Evolutionary conservation across 768 basidiomycete genomes (phyloP), one percentile per base, ranked within the genome.

Genomic region (Mycena vitilis): DNA sequence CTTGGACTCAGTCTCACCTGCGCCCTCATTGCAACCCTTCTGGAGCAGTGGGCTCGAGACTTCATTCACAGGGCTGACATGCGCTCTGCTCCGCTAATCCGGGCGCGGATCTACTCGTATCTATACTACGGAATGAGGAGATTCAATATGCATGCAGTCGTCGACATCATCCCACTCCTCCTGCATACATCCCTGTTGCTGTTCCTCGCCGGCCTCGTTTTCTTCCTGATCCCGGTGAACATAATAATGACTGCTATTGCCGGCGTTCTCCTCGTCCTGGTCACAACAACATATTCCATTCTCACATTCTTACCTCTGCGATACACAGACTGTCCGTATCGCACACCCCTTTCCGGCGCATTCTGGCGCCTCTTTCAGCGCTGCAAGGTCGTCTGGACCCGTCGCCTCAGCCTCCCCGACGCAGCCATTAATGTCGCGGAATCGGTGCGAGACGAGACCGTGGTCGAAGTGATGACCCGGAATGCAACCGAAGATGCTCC

Each of bases 1-100:
- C 51, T 54, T 11, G 47, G 52, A 13, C 44, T 64, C 40, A 64
- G 63, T 37, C 63, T 64, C 15, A 45, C 37, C 20, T 64, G 63
- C 25, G 63, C 63, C 13, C 52, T 64, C 13, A 25, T 56, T 11
- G 49, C 63, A 5, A 64, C 54, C 1, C 53, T 64, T 13, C 5
- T 64, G 12, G 54, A 64, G 52, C 63, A 64, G 34, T 61, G 60
- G 60, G 60, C 60, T 16, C 9, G 60, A 37, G 60, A 61, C 6
- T 48, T 51, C 20, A 42, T 54, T 7, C 40, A 56, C 36, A 56
- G 38, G 25, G 38, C 48, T 16, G 42, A 44, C 5, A 18, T 25
- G 22, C 63, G 53, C 6, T 55, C 51, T 6, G 36, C 63, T 7
- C 63, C 54, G 4, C 37, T 44, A 3, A 45, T 49, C 5, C 63